A percentile compares a stretch with the other conserved stretches of the same genome.
These are phyloP conservation scores for Elsinoe australis DNA, from an alignment of 2,329 filamentous ascomycete genomes.

Conservation along the genomic window DNA sequence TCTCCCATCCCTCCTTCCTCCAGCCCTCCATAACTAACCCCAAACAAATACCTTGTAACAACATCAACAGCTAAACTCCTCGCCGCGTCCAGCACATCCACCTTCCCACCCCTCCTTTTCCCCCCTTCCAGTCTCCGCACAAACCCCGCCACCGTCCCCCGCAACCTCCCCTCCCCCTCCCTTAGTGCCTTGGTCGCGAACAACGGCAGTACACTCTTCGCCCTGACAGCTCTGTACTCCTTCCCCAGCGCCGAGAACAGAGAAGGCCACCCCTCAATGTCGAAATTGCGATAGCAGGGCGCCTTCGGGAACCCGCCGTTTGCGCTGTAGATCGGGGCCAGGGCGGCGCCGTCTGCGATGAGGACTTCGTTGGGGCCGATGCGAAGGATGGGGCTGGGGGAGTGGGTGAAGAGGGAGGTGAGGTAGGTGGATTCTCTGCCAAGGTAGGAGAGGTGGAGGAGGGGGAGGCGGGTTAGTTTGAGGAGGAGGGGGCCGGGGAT, in stretches of 20 bases:
- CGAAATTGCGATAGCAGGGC: conserved; percentile 48
- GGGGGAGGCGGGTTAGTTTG: conserved; percentile 22
- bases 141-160: conserved; percentile 38
- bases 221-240: conserved; percentile 37
- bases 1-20: conserved; percentile 29
- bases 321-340: conserved; percentile 45
- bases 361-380: conserved; percentile 27
- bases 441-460: conserved; percentile 5
- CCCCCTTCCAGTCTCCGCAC: conserved; percentile 34
- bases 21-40: conserved; percentile 44
- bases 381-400: conserved; percentile 1
- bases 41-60: conserved; percentile 48
- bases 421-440: conserved; percentile 7
- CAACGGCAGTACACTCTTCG: conserved; percentile 44
- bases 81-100: conserved; percentile 45
- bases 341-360: conserved; percentile 39
- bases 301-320: conserved; percentile 49
- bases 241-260: conserved; percentile 45
- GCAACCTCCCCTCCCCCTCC: conserved; percentile 33
- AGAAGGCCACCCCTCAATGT: conserved; percentile 48
- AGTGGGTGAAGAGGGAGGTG: conserved; percentile 9
- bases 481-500: conserved; percentile 27
- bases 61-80: conserved; percentile 48
- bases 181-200: conserved; percentile 44
- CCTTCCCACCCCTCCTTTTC: conserved; percentile 24